A percentile compares a stretch with the other conserved stretches of the same genome.
These are phyloP conservation scores for Purshia tridentata DNA, from an alignment of 306 rosid species.

Conservation along the genomic window DNA sequence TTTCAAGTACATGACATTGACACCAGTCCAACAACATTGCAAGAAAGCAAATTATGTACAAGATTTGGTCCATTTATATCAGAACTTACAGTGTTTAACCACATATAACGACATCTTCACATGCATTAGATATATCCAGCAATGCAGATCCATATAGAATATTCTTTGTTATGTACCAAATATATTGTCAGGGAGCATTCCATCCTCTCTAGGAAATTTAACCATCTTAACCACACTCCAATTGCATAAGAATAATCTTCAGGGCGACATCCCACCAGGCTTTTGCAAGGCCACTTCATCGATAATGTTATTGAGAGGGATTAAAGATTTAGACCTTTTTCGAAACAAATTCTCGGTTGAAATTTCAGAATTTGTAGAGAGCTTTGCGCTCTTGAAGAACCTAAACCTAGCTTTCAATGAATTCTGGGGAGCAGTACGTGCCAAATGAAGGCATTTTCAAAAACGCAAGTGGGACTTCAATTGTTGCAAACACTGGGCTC, in stretches of 20 bases:
- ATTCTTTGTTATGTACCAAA: constrained; percentile 67
- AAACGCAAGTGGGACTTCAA: neutral
- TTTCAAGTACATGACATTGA: too few species aligned
- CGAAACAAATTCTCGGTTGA: neutral
- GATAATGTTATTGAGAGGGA: neutral
- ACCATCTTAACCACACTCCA: neutral
- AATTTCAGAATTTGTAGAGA: neutral
- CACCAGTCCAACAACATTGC: too few species aligned
- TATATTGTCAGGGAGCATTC: constrained; percentile 6
- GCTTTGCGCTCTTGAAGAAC: constrained; percentile 1
- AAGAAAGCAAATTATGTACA: too few species aligned
- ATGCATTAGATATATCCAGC: constrained; percentile 49
- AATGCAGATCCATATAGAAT: constrained; percentile 67
- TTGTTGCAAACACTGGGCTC: neutral
- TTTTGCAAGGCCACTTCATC: neutral
- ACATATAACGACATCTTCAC: constrained; percentile 55
- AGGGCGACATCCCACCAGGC: neutral
- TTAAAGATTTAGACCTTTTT: neutral
- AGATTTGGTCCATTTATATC: too few species aligned
- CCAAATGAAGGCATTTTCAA: neutral
- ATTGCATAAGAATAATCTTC: neutral
- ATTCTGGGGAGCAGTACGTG: neutral
- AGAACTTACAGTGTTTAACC: constrained; percentile 65
- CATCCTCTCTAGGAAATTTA: neutral
- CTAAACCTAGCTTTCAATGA: constrained; percentile 4